Percentiles rank a stretch among this genome's conserved stretches.
These are phyloP conservation scores for Selaginella tamariscina DNA, from an alignment of 75 land plant species.

Conservation along the genomic window DNA sequence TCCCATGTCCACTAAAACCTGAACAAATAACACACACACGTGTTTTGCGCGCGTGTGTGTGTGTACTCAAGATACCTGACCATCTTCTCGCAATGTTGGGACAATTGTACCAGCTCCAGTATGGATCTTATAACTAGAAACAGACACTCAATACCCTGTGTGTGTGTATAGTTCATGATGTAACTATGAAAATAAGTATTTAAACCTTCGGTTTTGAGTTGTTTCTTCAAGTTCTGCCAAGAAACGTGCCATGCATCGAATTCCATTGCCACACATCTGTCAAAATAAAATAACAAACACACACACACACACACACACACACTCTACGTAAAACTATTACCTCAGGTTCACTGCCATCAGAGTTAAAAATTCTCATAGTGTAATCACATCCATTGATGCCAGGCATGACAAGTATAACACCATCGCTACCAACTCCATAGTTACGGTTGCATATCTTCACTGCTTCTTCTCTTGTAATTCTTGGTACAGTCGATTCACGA, in stretches of 20 bases:
- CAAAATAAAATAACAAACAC: background rate
- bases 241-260: slow-evolving; percentile 88
- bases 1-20: slow-evolving; percentile 97
- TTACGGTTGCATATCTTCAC: slow-evolving; percentile 72
- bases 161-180: no score
- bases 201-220: slow-evolving; percentile 20
- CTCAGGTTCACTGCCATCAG: slow-evolving; percentile 98
- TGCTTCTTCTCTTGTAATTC: slow-evolving; percentile 66
- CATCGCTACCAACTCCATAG: slow-evolving; percentile 90
- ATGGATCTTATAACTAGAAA: slow-evolving; percentile 67
- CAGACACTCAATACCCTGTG: background rate
- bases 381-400: slow-evolving; percentile 71
- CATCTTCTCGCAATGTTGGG: slow-evolving; percentile 72
- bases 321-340: slow-evolving; percentile 30
- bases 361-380: slow-evolving; percentile 87
- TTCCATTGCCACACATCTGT: slow-evolving; percentile 99
- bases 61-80: slow-evolving; percentile 67
- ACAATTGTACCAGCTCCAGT: slow-evolving; percentile 86
- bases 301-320: no score
- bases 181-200: background rate
- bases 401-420: slow-evolving; percentile 87
- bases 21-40: no score
- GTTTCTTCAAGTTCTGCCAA: slow-evolving; percentile 73
- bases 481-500: slow-evolving; percentile 58
- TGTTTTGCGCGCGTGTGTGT: no score